A percentile compares a stretch with the other conserved stretches of the same genome.
Conservation (phyloP, 352 stramenopile genomes). For the Lagenidium giganteum region DNA sequence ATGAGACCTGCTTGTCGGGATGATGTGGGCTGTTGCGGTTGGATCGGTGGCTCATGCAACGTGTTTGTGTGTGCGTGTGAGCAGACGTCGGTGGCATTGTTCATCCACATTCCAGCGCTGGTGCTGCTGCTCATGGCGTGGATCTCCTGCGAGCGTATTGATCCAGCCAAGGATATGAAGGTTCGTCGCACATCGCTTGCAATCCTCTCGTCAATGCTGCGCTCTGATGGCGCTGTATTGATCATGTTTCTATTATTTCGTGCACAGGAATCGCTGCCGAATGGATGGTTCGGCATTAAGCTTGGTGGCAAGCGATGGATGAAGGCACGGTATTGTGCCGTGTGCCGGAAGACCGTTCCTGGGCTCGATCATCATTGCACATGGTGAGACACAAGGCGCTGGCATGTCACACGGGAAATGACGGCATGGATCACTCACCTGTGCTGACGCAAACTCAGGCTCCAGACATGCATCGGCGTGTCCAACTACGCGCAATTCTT, state of each 20-base stretch:
- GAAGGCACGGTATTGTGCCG: constrained; percentile 57
- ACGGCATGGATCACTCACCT: neutral
- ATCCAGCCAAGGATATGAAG: constrained; percentile 33
- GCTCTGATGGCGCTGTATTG: neutral
- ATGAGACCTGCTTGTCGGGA: neutral
- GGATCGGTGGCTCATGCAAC: no score
- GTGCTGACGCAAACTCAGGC: constrained; percentile 21
- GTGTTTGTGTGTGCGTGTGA: neutral
- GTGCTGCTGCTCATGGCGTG: constrained; percentile 37
- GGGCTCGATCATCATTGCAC: constrained; percentile 76
- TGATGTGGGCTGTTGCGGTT: no score
- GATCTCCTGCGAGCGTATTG: constrained; percentile 53
- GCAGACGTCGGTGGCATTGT: constrained; percentile 37
- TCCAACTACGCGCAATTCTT: constrained; percentile 87
- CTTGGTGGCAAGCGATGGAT: constrained; percentile 50
- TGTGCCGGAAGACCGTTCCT: constrained; percentile 57
- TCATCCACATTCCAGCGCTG: constrained; percentile 30
- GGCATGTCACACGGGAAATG: neutral
- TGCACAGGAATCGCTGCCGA: constrained; percentile 13
- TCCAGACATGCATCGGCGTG: constrained; percentile 81
- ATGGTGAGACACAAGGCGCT: no score
- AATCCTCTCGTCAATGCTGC: no score
- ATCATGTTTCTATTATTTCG: constrained; percentile 7
- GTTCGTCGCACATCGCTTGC: constrained; percentile 12
- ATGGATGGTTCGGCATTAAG: constrained; percentile 48